These are phyloP conservation scores for Arthrobotrys megalospora DNA, from an alignment of 2,329 filamentous ascomycete species.

Conservation along the genomic window DNA sequence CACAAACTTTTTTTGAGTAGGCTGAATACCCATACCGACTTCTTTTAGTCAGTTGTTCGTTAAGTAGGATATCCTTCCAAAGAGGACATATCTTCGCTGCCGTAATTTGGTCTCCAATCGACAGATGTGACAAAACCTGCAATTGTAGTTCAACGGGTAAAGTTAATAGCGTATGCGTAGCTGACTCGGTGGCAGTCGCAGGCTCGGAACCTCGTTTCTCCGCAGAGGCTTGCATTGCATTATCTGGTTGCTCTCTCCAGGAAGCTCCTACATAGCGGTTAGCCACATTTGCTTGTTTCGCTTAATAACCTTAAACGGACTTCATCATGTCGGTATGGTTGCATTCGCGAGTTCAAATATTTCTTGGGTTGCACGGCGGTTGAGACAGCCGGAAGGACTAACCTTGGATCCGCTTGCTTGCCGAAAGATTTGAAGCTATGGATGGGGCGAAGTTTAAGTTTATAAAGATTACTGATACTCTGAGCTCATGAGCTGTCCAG, in stretches of 20 bases:
- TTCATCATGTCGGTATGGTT: constrained; percentile 14
- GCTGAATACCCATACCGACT: not conserved
- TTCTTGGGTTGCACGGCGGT: constrained; percentile 18
- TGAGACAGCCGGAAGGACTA: constrained; percentile 16
- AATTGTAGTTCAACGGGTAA: constrained; percentile 28
- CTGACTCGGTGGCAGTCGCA: not conserved
- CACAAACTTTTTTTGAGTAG: not conserved
- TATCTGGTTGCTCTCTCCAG: not conserved
- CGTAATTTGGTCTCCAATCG: constrained; percentile 24
- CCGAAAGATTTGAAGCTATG: not conserved
- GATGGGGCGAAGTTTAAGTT: not conserved
- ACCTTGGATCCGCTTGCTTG: constrained; percentile 4
- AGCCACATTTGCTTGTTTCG: constrained; percentile 12
- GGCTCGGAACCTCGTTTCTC: constrained; percentile 7
- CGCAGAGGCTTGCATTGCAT: constrained; percentile 5
- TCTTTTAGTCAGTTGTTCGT: not conserved
- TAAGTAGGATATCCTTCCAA: constrained; percentile 28
- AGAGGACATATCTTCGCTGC: not conserved
- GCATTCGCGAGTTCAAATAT: constrained; percentile 2
- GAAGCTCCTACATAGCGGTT: not conserved
- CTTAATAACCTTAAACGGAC: constrained; percentile 23
- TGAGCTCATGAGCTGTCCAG: no score
- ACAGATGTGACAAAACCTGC: constrained; percentile 22
- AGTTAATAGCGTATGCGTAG: not conserved
- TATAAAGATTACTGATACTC: constrained; percentile 20